Base-by-base conservation (phyloP, 2,329 filamentous ascomycete genomes). In the Metarhizium brunneum region DNA sequence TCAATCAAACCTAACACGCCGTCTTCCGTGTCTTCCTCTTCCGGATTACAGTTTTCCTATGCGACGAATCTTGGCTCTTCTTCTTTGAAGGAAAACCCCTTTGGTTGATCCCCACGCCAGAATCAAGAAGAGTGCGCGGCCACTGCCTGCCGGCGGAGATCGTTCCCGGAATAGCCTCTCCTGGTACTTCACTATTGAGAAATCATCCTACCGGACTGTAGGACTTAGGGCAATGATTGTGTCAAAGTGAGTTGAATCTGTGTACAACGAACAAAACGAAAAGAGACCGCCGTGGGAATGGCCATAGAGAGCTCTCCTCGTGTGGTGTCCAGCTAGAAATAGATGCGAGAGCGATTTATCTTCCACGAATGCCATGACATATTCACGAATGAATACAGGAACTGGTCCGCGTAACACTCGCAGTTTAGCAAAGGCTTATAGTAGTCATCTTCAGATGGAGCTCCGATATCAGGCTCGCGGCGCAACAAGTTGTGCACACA, bases 271-370 rank as follows among this genome's bases (percentile, higher is more conserved):
- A 56, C 78, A 73, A 3, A 80, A 66, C 0, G 69, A 65, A 50
- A 79, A 79, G 0, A 80, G 64, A 0, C 75, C 77, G 2, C 75
- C 76, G 30, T 76, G 77, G 0, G 76, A 79, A 56, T 80, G 76
- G 0, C 76, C 77, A 45, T 72, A 78, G 1, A 80, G 64, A 0
- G 73, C 77, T 51, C 73, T 73, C 29, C 69, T 68, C 2, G 65
- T 62, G 16, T 70, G 66, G 61, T 65, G 55, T 66, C 35, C 25
- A 6, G 25, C 16, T n/a, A 75, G 30, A 57, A 65, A 30, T 16
- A 63, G 47, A 42, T 63, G 51, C 3, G 63, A 58, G 56, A 69
- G 67, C 10, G 68, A 60, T 10, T 52, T 59, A 2, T 56, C 42
- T 25, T 68, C 59, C 7, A 68, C 56, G 57, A 70, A 65, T 0